Evolutionary conservation across 2,329 filamentous ascomycete species (phyloP).

Genomic region (Cladophialophora psammophila): DNA sequence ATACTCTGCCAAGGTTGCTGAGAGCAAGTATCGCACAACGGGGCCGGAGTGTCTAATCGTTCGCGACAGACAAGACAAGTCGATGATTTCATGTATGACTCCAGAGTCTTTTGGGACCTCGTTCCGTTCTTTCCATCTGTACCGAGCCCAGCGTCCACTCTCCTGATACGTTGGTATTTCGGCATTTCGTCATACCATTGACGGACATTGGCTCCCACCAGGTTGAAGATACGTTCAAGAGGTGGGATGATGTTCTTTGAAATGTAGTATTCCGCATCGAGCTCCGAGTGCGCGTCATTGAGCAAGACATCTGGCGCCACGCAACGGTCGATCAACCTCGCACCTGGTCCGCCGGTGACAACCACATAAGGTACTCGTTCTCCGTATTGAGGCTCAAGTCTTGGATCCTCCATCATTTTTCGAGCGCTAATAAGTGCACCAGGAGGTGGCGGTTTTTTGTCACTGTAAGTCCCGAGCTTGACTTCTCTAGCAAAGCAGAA

Average conservation of each 20-base stretch:
- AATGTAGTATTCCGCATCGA: constrained; percentile 98
- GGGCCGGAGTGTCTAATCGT: constrained; percentile 58
- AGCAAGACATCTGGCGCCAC: constrained; percentile 86
- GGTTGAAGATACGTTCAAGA: constrained; percentile 93
- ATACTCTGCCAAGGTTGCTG: constrained; percentile 63
- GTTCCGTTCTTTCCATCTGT: constrained; percentile 43
- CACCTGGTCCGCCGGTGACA: constrained; percentile 83
- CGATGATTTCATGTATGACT: constrained; percentile 86
- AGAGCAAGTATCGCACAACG: constrained; percentile 50
- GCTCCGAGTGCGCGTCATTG: constrained; percentile 74
- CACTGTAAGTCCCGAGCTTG: constrained; percentile 84
- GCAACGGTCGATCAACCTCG: constrained; percentile 85
- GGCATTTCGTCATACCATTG: constrained; percentile 98
- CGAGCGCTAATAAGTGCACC: constrained; percentile 88
- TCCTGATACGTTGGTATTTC: constrained; percentile 78
- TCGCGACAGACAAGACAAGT: constrained; percentile 78
- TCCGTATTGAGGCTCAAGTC: constrained; percentile 90
- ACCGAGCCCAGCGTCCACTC: constrained; percentile 57
- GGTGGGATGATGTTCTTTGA: constrained; percentile 94
- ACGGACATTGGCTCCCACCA: constrained; percentile 89
- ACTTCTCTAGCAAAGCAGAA: constrained; percentile 97
- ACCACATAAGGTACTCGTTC: constrained; percentile 96
- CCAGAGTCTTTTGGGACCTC: constrained; percentile 75
- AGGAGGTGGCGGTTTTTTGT: constrained; percentile 79
- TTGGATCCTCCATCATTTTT: constrained; percentile 83